Evolutionary conservation across 306 rosid genomes (phyloP), one percentile per base, ranked within the genome.

Genomic region (Oemleria cerasiformis): DNA sequence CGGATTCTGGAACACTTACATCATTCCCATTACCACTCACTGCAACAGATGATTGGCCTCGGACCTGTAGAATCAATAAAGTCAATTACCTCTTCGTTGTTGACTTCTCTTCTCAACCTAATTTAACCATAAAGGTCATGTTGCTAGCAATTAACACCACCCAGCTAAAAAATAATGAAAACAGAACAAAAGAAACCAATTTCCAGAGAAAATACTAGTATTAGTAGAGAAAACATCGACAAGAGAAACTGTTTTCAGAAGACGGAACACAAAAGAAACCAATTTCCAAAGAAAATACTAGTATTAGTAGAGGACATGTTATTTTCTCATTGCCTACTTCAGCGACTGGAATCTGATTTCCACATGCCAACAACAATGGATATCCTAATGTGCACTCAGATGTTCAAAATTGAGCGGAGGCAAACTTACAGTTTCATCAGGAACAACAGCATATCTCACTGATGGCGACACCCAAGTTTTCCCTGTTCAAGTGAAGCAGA

Each of bases 391-490:
- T 11, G 21, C 39, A 63, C 61, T 50, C 30, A 16, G 50, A 45
- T 50, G 44, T 41, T 36, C 5, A 71, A 45, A 15, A 64, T 34
- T 57, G 77, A 41, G 43, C 49, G 62, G 43, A 57, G 38, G 70
- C 58, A 60, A 38, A 76, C 98, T 91, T 82, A 94, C 98, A 59
- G 86, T 59, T 86, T 94, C 98, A 78, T 87, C 97, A 12, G 98
- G 98, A 76, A 94, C 98, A 75, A 94, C 84, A 9, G 98, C 97
- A 79, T 94, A 94, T 89, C 97, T 87, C 84, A 77, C 91, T 5
- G 95, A 79, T 12, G 83, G 89, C 25, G 98, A 86, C 44, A 83
- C 78, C 77, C 80, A 91, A 12, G 80, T 70, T 82, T 84, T 91
- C 71, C 96, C 98, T 94, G 81, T 67, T 16, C 49, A 36, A 21